Evolutionary conservation across 2,329 filamentous ascomycete species (phyloP), one percentile per base, ranked within the genome.

Genomic region (Dryadomyces sulphureus): DNA sequence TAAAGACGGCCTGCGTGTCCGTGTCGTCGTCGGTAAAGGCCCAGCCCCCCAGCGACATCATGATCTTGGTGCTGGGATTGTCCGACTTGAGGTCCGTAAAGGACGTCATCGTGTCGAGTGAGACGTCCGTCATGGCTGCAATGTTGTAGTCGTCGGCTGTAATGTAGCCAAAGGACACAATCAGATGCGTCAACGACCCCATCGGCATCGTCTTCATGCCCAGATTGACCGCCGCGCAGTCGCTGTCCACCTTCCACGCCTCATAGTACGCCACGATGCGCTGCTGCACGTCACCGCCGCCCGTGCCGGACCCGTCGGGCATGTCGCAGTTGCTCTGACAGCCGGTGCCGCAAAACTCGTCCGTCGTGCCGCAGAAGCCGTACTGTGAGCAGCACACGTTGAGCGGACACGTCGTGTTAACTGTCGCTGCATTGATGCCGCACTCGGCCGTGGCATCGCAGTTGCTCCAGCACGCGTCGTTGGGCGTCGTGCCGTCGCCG

Each of bases 21-120:
- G 42, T 17, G 42, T 27, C 34, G 53, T 52, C 7, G 42, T 38
- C 32, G 53, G 50, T 36, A 17, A 66, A 64, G 1, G 59, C 54
- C 60, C 62, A 69, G 0, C 67, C 67, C 2, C 67, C 65, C 2
- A 70, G 48, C 3, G 61, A 57, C 21, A 70, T 57, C 50, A 55
- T 63, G 66, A 42, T 39, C 22, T 46, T 17, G 4, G 69, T 53
- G 2, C 46, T 48, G 0, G 52, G 51, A 16, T 57, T 47, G 6
- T 41, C 41, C 2, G 47, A 17, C 50, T 68, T 66, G 20, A 52
- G 22, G 5, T 38, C 50, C 0, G 59, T 61, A 9, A 67, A 9
- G 21, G 4, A 12, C 24, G 3, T 20, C 6, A 32, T 5, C 40
- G 25, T 19, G 16, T 32, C 54, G 1, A 57, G 20, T 44, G 55